Percentiles rank a stretch among this genome's conserved stretches.
These are phyloP conservation scores for Solanum dulcamara DNA, from an alignment of 257 asterid species.

Conservation along the genomic window DNA sequence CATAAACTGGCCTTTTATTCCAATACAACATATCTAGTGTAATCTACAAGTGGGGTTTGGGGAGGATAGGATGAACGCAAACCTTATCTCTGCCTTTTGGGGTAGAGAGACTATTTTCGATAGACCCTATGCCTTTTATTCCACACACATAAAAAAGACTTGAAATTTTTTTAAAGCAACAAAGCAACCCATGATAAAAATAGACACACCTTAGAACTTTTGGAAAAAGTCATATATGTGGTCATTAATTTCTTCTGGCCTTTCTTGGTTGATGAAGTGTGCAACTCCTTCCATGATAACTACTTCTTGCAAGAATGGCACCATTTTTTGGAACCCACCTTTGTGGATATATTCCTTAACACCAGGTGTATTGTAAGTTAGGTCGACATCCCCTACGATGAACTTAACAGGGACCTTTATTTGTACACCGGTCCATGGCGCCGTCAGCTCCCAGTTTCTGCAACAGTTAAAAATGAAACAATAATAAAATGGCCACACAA, in stretches of 20 bases:
- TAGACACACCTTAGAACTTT: slow-evolving; percentile 3
- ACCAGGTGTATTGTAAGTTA: slow-evolving; percentile 20
- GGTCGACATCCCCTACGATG: slow-evolving; percentile 21
- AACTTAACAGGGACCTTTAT: slow-evolving; percentile 21
- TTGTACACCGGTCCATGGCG: slow-evolving; percentile 22
- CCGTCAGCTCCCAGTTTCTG: slow-evolving; percentile 34
- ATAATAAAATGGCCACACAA: neutral
- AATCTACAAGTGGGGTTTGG: neutral
- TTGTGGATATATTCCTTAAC: slow-evolving; percentile 20
- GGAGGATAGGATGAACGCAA: neutral
- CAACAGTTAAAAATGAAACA: neutral
- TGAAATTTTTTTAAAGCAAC: neutral
- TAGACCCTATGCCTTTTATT: neutral
- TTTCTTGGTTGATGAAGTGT: slow-evolving; percentile 32
- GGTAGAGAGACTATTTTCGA: neutral
- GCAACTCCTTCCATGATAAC: slow-evolving; percentile 24
- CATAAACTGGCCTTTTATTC: neutral
- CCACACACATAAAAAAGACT: neutral
- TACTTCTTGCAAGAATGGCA: slow-evolving; percentile 26
- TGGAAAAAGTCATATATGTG: slow-evolving; percentile 22
- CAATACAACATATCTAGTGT: neutral
- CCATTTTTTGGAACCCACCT: slow-evolving; percentile 24
- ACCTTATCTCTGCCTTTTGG: neutral
- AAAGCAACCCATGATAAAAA: neutral
- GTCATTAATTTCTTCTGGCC: slow-evolving; percentile 14